phyloP scores from a whole-genome alignment of 805 yeast species.

The Hanseniaspora vineae region DNA sequence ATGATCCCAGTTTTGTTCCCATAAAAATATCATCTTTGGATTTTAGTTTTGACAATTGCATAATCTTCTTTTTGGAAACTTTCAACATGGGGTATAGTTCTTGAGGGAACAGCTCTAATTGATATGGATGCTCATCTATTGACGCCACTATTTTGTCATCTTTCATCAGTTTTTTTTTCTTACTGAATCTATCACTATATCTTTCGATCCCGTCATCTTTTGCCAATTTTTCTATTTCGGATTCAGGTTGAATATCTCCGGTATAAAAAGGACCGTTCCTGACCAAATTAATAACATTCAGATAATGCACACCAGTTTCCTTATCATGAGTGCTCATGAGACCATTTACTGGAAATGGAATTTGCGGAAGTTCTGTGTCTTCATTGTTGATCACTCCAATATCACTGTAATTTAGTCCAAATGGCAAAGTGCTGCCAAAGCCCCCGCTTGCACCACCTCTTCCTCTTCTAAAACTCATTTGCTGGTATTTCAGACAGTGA shows the following conservation, averaged over 20 bases:
- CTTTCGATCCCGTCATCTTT: conserved; percentile 59
- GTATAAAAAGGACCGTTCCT: conserved; percentile 24
- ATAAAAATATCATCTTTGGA: conserved; percentile 17
- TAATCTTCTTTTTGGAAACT: conserved; percentile 38
- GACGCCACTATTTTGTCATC: conserved; percentile 40
- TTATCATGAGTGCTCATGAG: conserved; percentile 39
- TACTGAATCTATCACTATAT: conserved; percentile 68
- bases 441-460: conserved; percentile 30
- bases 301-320: conserved; percentile 38
- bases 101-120: conserved; percentile 56
- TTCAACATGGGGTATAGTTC: conserved; percentile 70
- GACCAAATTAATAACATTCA: conserved; percentile 40
- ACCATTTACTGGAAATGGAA: conserved; percentile 54
- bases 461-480: conserved; percentile 43
- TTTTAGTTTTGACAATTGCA: conserved; percentile 27
- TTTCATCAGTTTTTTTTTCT: conserved; percentile 35
- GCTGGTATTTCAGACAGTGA: too few species aligned
- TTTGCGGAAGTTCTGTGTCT: conserved; percentile 28
- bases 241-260: conserved; percentile 4
- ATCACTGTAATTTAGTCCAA: conserved; percentile 60
- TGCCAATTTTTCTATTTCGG: conserved; percentile 12
- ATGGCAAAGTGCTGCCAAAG: conserved; percentile 37
- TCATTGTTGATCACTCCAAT: conserved; percentile 27
- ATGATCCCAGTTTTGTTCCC: conserved; percentile 5
- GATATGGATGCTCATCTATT: conserved; percentile 67